Evolutionary conservation across 2,329 filamentous ascomycete species (phyloP).

Genomic region (Rhinocladiella similis): DNA sequence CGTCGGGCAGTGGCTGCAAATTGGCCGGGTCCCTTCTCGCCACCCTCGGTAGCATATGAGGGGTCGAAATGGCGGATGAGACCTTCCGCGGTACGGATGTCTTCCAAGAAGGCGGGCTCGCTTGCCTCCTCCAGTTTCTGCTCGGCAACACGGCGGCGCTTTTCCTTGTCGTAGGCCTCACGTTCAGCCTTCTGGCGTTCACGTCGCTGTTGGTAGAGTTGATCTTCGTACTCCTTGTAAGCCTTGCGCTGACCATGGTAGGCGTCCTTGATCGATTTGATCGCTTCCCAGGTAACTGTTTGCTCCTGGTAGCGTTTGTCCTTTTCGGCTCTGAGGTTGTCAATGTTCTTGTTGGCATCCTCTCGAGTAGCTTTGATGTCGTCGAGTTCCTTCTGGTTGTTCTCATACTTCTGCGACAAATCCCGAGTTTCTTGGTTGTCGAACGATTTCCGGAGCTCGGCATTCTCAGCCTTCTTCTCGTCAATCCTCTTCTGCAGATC

Average conservation of each 20-base stretch:
- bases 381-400: conserved; percentile 85
- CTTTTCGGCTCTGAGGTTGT: conserved; percentile 79
- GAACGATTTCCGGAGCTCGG: conserved; percentile 82
- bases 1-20: conserved; percentile 78
- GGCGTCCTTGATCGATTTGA: conserved; percentile 85
- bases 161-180: conserved; percentile 52
- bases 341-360: conserved; percentile 83
- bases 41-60: conserved; percentile 66
- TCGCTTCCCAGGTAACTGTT: conserved; percentile 77
- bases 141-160: conserved; percentile 54
- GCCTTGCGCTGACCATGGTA: conserved; percentile 82
- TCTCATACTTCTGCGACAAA: conserved; percentile 80
- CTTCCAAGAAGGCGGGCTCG: conserved; percentile 84
- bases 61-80: conserved; percentile 92
- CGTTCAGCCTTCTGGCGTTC: conserved; percentile 82
- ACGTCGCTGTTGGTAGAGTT: conserved; percentile 71
- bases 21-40: conserved; percentile 39
- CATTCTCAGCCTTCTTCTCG: conserved; percentile 81
- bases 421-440: conserved; percentile 91
- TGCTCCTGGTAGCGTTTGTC: conserved; percentile 81
- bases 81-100: conserved; percentile 85
- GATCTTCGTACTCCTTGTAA: conserved; percentile 78
- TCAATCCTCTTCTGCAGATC: conserved; percentile 86
- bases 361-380: conserved; percentile 90
- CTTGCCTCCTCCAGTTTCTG: conserved; percentile 54